Percentiles rank a stretch among this genome's conserved stretches.
These are phyloP conservation scores for Cladosporium sp. DNA, from an alignment of 2,329 filamentous ascomycete genomes.

Conservation along the genomic window DNA sequence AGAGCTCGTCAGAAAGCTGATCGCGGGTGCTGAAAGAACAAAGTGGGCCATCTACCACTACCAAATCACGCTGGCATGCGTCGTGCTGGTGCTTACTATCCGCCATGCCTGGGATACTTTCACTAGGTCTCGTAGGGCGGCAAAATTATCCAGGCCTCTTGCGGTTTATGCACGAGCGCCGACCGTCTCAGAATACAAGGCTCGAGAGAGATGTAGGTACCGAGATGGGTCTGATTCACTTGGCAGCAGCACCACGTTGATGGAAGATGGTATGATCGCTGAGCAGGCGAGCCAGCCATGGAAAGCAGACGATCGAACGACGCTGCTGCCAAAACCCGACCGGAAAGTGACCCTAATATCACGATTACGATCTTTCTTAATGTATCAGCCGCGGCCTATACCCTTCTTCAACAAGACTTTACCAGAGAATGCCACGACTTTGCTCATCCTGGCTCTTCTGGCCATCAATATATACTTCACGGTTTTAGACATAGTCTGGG, in stretches of 20 bases:
- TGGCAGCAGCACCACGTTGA: slow-evolving; percentile 7
- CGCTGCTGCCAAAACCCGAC: neutral
- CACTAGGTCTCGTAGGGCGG: slow-evolving; percentile 4
- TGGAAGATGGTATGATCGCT: neutral
- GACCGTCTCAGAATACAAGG: neutral
- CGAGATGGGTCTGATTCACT: neutral
- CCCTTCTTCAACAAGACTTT: slow-evolving; percentile 52
- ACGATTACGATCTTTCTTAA: slow-evolving; percentile 28
- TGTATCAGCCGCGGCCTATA: slow-evolving; percentile 53
- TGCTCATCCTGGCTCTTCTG: slow-evolving; percentile 48
- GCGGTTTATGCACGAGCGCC: neutral
- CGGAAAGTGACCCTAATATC: slow-evolving; percentile 13
- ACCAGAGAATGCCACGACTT: slow-evolving; percentile 51
- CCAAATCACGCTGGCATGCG: slow-evolving; percentile 33
- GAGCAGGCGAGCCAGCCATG: neutral
- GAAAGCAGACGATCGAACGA: neutral
- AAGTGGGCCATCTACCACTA: slow-evolving; percentile 35
- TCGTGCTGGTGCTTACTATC: slow-evolving; percentile 32
- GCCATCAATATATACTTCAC: slow-evolving; percentile 54
- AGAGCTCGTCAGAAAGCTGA: slow-evolving; percentile 1
- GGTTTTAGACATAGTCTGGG: slow-evolving; percentile 46
- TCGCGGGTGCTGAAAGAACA: slow-evolving; percentile 14
- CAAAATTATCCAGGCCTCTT: slow-evolving; percentile 4
- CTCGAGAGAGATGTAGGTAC: slow-evolving; percentile 1
- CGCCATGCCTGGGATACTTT: slow-evolving; percentile 33